Evolutionary conservation across 2,329 filamentous ascomycete species (phyloP), one percentile per base, ranked within the genome.

Genomic region (Plectosphaerella cucumerina): DNA sequence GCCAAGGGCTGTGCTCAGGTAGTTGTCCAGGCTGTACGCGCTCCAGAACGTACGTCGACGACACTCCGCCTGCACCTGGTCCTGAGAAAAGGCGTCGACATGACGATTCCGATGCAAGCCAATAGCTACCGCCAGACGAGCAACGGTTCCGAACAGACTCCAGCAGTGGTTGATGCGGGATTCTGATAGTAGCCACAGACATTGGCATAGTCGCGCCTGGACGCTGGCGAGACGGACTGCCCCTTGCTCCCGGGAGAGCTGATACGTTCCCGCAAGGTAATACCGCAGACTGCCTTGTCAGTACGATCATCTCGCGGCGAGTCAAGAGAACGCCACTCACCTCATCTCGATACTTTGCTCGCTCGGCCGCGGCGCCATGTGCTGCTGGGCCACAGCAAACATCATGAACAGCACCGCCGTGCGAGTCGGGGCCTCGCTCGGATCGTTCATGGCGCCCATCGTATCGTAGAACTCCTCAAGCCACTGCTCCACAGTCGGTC

Each of bases 1-100:
- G 2, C 84, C 84, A 10, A 86, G 73, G 46, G 81, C 77, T 22
- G 80, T 77, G 50, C 82, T 82, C 9, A 87, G 69, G 54, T 86
- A 86, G 46, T 79, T 82, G 60, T 86, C 82, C 3, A 87, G 65
- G 15, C 75, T 80, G 58, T 86, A 87, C 0, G 80, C 78, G 31
- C 78, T 80, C 84, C 84, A 87, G 48, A 87, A 86, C 0, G 81
- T 71, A 1, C 71, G 60, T 22, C 66, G 64, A 3, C 70, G 64
- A 51, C 67, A 70, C 50, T 74, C 68, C 4, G 35, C 23, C 21
- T 50, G 34, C 4, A 47, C 26, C 0, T 62, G 49, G 18, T 71
- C 67, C 17, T 42, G 17, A 11, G 39, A 17, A 10, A 71, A 53
- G 12, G 64, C 58, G 44, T 66, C 62, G 5, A 55, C 39, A 8